Evolutionary conservation across 2,329 filamentous ascomycete species (phyloP).

Genomic region (Ustilaginoidea virens): DNA sequence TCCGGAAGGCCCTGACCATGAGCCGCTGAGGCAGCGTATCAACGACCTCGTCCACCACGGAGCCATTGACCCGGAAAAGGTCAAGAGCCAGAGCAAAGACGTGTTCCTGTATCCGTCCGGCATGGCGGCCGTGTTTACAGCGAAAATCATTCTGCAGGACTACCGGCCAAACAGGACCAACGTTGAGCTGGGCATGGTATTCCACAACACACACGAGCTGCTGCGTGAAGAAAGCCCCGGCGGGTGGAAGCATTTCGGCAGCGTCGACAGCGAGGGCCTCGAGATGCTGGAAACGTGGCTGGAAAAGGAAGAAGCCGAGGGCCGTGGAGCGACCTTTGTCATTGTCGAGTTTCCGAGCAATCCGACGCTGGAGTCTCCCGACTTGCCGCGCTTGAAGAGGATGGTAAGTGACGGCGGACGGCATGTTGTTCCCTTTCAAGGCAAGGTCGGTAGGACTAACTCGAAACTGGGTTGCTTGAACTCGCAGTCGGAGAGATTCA

Average conservation of each 20-base stretch:
- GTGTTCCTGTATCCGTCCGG: conserved; percentile 39
- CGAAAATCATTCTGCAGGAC: conserved; percentile 21
- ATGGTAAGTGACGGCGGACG: conserved; percentile 18
- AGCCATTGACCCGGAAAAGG: conserved; percentile 14
- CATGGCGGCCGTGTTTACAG: conserved; percentile 34
- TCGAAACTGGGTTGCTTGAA: too few species aligned
- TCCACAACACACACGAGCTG: conserved; percentile 32
- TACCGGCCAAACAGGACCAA: conserved; percentile 17
- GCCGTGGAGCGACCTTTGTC: conserved; percentile 26
- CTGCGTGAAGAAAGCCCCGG: conserved; percentile 27
- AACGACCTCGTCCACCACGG: conserved; percentile 25
- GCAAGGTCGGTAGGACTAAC: too few species aligned
- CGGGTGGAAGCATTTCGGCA: conserved; percentile 31
- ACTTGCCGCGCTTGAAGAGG: conserved; percentile 18
- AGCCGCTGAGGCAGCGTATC: conserved; percentile 23
- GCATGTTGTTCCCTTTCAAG: too few species aligned
- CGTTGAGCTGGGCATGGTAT: conserved; percentile 34
- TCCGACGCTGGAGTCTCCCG: conserved; percentile 17
- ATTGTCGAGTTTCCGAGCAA: conserved; percentile 30
- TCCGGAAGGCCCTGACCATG: conserved; percentile 21
- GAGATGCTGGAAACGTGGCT: conserved; percentile 29
- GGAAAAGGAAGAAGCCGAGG: conserved; percentile 19
- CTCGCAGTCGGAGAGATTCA: conserved; percentile 22
- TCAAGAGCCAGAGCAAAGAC: conserved; percentile 18
- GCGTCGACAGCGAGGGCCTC: conserved; percentile 25